Base-by-base conservation (phyloP, 108 stramenopile species). In the Nitzschia putrida region DNA sequence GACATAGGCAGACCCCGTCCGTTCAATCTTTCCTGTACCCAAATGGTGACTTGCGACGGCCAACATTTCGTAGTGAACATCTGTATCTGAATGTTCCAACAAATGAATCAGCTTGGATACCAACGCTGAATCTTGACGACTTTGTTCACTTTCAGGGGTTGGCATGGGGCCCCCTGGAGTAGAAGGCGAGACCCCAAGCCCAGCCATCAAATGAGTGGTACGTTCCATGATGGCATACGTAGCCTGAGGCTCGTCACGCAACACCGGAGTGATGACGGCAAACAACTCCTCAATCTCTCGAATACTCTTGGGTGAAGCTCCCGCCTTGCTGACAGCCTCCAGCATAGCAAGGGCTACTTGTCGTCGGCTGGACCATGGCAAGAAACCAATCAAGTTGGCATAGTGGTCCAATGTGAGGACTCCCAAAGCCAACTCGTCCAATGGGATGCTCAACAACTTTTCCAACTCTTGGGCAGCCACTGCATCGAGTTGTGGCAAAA, bases 21-120 rank as follows among this genome's bases (percentile, higher is more conserved):
- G 66, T 61, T 57, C 63, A 64, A 65, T 45, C 65, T 92, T 67
- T 66, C 97, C 91, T 57, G 63, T 51, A 61, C 76, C 73, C 64
- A 90, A 80, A 85, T 83, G 83, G 47, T 79, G 81, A 71, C 79
- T 64, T n/a, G 90, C 92, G 24, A 86, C 71, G 49, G 64, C 57
- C 54, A 96, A 72, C 76, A 96, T 88, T 73, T 90, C 83, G 72
- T 92, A 96, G 24, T 84, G 68, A 10, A 80, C 68, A 82, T 97
- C 96, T 14, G 96, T 97, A 68, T 98, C 95, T 13, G 83, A 76
- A 55, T 84, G 73, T 18, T 87, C 57, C 64, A 98, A 69, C 38
- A 95, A 74, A 75, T 98, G 96, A 29, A 97, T 78, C 8, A 99
- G 68, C 45, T 91, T 91, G 26, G 95, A 95, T n/a, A 98, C 88